phyloP scores from a whole-genome alignment of 768 basidiomycete genomes.

The Megacollybia marginata region DNA sequence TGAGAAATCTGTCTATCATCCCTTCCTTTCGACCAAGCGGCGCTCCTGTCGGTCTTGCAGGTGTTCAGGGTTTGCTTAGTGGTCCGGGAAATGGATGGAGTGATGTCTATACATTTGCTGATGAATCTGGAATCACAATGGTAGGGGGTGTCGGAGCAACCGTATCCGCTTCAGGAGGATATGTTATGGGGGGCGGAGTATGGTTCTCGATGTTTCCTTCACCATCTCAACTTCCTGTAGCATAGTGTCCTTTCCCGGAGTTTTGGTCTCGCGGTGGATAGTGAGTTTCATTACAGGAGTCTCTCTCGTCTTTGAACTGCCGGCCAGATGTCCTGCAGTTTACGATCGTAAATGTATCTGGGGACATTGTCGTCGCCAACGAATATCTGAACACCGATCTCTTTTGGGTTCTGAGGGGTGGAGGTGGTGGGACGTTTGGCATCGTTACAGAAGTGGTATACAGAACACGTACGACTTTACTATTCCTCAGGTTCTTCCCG shows the following conservation, averaged over 20 bases:
- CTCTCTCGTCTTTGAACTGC: neutral
- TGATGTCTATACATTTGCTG: neutral
- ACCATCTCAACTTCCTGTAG: too few relatives aligned
- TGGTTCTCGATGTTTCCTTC: neutral
- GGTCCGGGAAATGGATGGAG: neutral
- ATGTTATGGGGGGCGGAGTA: neutral
- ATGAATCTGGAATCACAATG: neutral
- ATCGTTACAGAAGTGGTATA: slow-evolving; percentile 14
- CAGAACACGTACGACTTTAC: neutral
- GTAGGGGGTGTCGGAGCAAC: slow-evolving; percentile 7
- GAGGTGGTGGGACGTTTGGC: slow-evolving; percentile 29
- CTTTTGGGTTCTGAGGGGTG: slow-evolving; percentile 37
- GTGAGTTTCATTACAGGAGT: neutral
- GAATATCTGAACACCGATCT: slow-evolving; percentile 32
- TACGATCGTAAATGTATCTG: slow-evolving; percentile 35
- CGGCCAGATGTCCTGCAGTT: slow-evolving; percentile 14
- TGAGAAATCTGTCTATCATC: slow-evolving; percentile 1
- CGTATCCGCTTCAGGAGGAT: neutral
- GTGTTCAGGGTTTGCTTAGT: neutral
- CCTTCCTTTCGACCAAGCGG: neutral
- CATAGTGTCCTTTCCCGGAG: neutral
- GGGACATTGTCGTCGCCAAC: slow-evolving; percentile 28
- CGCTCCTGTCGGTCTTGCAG: neutral
- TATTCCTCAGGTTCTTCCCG: too few relatives aligned
- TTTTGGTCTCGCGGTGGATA: neutral